Conservation (phyloP, 371 early-diverging fungal genomes). For the Circinella umbellata region DNA sequence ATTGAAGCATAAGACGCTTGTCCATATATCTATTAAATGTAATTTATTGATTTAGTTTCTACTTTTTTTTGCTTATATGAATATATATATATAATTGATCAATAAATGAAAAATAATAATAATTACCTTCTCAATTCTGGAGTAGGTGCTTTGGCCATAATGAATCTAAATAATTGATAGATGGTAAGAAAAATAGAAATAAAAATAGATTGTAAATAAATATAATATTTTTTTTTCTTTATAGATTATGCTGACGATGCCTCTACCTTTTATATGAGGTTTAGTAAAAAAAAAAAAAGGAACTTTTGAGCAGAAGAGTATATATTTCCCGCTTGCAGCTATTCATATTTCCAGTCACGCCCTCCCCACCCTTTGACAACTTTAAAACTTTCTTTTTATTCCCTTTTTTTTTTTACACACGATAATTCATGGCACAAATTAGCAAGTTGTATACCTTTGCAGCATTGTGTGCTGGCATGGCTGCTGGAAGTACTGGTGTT, state of each 20-base stretch:
- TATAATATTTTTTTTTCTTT: too few relatives aligned
- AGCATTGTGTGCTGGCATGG: constrained; percentile 50
- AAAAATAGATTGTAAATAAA: neutral
- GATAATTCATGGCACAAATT: constrained; percentile 38
- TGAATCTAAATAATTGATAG: constrained; percentile 14
- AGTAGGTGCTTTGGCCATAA: constrained; percentile 74
- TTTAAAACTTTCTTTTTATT: constrained; percentile 2
- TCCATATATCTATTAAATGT: constrained; percentile 87
- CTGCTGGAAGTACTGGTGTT: constrained; percentile 47
- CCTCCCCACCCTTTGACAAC: neutral
- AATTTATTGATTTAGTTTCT: neutral
- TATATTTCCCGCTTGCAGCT: too few relatives aligned
- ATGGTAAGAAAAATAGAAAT: neutral
- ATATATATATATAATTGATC: neutral
- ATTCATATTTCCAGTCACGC: constrained; percentile 1
- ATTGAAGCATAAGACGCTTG: constrained; percentile 88
- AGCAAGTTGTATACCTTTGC: constrained; percentile 49
- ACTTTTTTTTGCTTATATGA: too few relatives aligned
- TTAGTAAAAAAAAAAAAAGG: too few relatives aligned
- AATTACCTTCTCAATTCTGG: constrained; percentile 83
- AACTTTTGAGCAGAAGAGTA: too few relatives aligned
- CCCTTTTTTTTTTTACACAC: too few relatives aligned
- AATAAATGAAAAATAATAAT: neutral
- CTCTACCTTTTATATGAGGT: neutral
- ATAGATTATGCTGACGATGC: neutral